Evolutionary conservation across 352 stramenopile genomes (phyloP).

Genomic region (Sclerospora graminicola): DNA sequence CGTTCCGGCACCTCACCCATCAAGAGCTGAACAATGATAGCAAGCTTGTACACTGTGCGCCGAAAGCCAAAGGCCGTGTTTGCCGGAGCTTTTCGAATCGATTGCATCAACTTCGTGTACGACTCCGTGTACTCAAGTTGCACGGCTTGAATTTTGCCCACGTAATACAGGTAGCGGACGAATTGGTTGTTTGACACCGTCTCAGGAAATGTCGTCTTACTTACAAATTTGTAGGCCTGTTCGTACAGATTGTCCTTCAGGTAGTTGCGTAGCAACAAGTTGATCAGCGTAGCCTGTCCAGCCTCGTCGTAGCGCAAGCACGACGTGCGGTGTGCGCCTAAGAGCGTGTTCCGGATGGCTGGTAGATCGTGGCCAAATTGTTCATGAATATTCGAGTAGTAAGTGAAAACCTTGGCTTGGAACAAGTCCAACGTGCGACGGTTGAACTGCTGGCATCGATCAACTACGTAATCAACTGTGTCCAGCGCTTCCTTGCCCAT

Average conservation of each 20-base stretch:
- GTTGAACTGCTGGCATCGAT: conserved; percentile 69
- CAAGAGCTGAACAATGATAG: conserved; percentile 95
- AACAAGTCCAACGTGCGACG: conserved; percentile 69
- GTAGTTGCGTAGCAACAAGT: conserved; percentile 88
- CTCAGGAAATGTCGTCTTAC: conserved; percentile 83
- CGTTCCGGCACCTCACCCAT: conserved; percentile 97
- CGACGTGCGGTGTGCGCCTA: conserved; percentile 79
- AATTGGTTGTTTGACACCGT: conserved; percentile 98
- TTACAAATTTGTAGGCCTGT: conserved; percentile 89
- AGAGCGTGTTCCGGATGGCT: conserved; percentile 51
- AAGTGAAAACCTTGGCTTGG: conserved; percentile 69
- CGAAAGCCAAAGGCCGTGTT: conserved; percentile 95
- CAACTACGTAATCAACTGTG: conserved; percentile 38
- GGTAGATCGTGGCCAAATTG: conserved; percentile 47
- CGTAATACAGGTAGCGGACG: conserved; percentile 96
- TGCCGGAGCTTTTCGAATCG: conserved; percentile 92
- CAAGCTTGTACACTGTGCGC: conserved; percentile 93
- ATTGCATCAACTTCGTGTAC: conserved; percentile 94
- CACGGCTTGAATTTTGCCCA: conserved; percentile 92
- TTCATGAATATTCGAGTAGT: conserved; percentile 70
- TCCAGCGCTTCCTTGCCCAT: conserved; percentile 43
- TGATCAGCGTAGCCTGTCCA: conserved; percentile 85
- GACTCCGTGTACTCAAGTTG: conserved; percentile 97
- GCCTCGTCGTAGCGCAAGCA: conserved; percentile 86
- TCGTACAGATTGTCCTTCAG: conserved; percentile 86